Conservation (phyloP, 176 grass and related monocot genomes). For the Metroxylon sagu region DNA sequence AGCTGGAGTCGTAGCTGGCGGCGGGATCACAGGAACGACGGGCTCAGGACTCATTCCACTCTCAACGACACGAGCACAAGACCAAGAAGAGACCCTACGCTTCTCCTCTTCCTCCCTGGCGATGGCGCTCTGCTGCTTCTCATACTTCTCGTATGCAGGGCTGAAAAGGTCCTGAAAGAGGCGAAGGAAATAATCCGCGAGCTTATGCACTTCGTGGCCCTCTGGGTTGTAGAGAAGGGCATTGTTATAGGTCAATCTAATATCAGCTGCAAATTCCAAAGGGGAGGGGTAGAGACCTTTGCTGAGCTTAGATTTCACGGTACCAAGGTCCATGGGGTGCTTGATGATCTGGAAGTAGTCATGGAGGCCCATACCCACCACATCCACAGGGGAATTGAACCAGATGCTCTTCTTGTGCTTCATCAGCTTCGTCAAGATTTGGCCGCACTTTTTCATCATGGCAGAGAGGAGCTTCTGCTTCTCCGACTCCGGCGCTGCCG, state of each 20-base stretch:
- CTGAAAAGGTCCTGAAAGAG: conserved; percentile 54
- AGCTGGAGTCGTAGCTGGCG: conserved; percentile 7
- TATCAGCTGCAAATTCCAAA: conserved; percentile 51
- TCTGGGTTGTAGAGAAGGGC: conserved; percentile 73
- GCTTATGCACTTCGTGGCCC: conserved; percentile 60
- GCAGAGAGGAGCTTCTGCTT: conserved; percentile 25
- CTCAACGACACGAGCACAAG: neutral
- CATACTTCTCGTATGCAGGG: conserved; percentile 28
- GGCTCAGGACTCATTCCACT: neutral
- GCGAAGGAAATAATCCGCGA: conserved; percentile 51
- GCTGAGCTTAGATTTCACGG: conserved; percentile 41
- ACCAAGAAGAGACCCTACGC: neutral
- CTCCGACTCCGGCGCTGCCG: conserved; percentile 1
- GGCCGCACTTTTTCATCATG: conserved; percentile 63
- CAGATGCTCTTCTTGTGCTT: conserved; percentile 81
- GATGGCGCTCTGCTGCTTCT: conserved; percentile 31
- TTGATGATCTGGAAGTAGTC: conserved; percentile 79
- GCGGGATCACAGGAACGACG: neutral
- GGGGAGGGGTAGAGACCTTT: conserved; percentile 46
- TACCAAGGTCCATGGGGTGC: conserved; percentile 81
- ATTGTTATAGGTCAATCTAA: conserved; percentile 75
- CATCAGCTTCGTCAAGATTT: conserved; percentile 60
- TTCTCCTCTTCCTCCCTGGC: neutral
- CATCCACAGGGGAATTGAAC: conserved; percentile 85
- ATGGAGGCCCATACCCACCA: conserved; percentile 52